Percentiles rank a stretch among this genome's conserved stretches.
These are phyloP conservation scores for Ceratobasidium sp. DNA, from an alignment of 1,284 basidiomycete genomes.

Conservation along the genomic window DNA sequence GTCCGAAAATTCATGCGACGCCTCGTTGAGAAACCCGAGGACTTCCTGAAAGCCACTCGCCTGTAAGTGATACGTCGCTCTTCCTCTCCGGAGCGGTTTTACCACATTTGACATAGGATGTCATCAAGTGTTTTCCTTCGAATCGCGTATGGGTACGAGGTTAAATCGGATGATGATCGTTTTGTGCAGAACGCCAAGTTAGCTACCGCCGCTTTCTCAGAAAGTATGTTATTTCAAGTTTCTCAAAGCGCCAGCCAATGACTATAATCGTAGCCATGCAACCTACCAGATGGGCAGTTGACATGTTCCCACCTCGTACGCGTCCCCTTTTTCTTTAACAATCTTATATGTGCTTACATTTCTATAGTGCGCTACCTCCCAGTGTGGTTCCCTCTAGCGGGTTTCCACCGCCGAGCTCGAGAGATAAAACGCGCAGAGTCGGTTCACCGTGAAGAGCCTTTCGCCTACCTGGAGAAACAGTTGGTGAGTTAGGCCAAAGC, in stretches of 20 bases:
- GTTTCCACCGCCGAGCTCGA: not conserved
- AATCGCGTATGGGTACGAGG: conserved; percentile 15
- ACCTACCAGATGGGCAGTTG: conserved; percentile 10
- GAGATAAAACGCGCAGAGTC: too few relatives aligned
- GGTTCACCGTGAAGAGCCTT: not conserved
- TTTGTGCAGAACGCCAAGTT: not conserved
- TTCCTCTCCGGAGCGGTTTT: not conserved
- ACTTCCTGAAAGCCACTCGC: not conserved
- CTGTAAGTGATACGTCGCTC: not conserved
- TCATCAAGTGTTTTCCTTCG: conserved; percentile 3
- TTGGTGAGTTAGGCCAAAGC: not conserved
- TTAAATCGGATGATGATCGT: conserved; percentile 14
- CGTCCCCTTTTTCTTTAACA: not conserved
- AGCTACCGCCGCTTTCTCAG: not conserved
- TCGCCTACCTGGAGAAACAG: not conserved
- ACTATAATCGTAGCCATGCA: not conserved
- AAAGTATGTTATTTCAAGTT: not conserved
- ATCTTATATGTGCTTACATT: not conserved
- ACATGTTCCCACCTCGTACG: conserved; percentile 1
- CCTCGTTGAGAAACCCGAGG: not conserved
- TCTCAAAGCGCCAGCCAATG: not conserved
- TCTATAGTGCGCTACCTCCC: not conserved
- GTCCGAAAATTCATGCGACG: not conserved
- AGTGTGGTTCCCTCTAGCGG: conserved; percentile 11
- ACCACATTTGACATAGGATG: not conserved